Percentiles rank a stretch among this genome's conserved stretches.
Evolutionary conservation across 441 rosid species (phyloP).

Genomic region (Metrosideros polymorpha): DNA sequence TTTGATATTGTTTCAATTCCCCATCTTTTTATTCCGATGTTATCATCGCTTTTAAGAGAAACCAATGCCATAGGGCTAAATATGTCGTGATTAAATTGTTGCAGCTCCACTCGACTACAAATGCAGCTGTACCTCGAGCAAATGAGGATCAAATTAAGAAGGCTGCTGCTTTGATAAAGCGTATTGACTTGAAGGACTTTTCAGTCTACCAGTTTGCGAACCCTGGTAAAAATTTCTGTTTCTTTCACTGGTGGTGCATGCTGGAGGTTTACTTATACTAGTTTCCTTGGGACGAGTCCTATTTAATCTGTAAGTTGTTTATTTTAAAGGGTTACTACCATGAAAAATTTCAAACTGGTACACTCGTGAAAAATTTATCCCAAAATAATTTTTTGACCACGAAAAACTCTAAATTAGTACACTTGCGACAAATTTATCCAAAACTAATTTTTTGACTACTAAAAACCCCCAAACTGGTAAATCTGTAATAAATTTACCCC

Average conservation of each 20-base stretch:
- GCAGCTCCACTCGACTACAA: conserved; percentile 45
- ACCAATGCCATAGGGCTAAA: background rate
- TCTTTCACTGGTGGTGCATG: background rate
- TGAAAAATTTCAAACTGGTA: too few relatives aligned
- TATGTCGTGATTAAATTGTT: conserved; percentile 10
- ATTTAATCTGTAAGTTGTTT: background rate
- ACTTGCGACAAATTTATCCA: too few relatives aligned
- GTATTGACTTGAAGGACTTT: conserved; percentile 51
- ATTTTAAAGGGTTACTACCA: too few relatives aligned
- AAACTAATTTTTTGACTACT: too few relatives aligned
- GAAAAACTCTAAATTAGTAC: too few relatives aligned
- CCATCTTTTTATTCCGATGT: background rate
- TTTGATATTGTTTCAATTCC: background rate
- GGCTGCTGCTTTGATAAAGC: conserved; percentile 65
- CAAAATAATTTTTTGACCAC: too few relatives aligned
- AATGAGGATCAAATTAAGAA: conserved; percentile 64
- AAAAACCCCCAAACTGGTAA: too few relatives aligned
- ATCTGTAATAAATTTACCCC: too few relatives aligned
- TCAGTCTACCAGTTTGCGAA: conserved; percentile 45
- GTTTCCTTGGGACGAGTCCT: background rate
- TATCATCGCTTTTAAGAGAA: background rate
- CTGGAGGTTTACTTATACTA: background rate
- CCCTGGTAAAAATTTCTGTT: conserved; percentile 26
- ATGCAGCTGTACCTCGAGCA: conserved; percentile 47
- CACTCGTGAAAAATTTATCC: too few relatives aligned